Conservation (phyloP, 2,329 filamentous ascomycete genomes). For the Colletotrichum limetticola region DNA sequence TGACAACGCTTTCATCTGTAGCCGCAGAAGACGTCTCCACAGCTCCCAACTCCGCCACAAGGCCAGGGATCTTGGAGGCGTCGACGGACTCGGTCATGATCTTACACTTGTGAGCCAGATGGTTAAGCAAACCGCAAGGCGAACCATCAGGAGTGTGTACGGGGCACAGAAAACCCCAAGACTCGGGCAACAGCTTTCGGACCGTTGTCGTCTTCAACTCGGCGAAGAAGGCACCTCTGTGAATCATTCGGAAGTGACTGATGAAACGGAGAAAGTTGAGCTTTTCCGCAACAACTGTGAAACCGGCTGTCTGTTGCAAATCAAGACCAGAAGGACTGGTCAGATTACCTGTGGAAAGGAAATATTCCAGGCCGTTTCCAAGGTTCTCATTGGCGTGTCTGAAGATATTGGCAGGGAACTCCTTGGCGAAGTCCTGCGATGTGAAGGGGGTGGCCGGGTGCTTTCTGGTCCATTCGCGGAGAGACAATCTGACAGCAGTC, state of each 20-base stretch:
- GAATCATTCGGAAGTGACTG: conserved; percentile 98
- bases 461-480: conserved; percentile 68
- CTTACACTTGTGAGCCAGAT: conserved; percentile 94
- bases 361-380: conserved; percentile 90
- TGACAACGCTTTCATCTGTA: conserved; percentile 83
- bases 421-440: conserved; percentile 79
- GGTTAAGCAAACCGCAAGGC: conserved; percentile 94
- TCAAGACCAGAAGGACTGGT: conserved; percentile 92
- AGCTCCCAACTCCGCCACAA: conserved; percentile 84
- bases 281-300: conserved; percentile 97
- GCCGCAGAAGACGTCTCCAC: conserved; percentile 80
- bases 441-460: conserved; percentile 76
- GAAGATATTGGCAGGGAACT: conserved; percentile 84
- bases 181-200: conserved; percentile 93
- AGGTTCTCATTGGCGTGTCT: conserved; percentile 88
- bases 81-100: conserved; percentile 83
- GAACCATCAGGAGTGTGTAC: conserved; percentile 97
- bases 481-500: conserved; percentile 58
- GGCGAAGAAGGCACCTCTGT: conserved; percentile 98
- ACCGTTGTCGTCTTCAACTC: conserved; percentile 98
- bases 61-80: conserved; percentile 76
- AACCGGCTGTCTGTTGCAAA: conserved; percentile 93
- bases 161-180: conserved; percentile 97
- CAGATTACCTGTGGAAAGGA: conserved; percentile 94
- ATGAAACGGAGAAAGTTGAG: conserved; percentile 99